A percentile compares a stretch with the other conserved stretches of the same genome.
These are phyloP conservation scores for Mortierella sp. DNA, from an alignment of 371 early-diverging fungal species.

Conservation along the genomic window DNA sequence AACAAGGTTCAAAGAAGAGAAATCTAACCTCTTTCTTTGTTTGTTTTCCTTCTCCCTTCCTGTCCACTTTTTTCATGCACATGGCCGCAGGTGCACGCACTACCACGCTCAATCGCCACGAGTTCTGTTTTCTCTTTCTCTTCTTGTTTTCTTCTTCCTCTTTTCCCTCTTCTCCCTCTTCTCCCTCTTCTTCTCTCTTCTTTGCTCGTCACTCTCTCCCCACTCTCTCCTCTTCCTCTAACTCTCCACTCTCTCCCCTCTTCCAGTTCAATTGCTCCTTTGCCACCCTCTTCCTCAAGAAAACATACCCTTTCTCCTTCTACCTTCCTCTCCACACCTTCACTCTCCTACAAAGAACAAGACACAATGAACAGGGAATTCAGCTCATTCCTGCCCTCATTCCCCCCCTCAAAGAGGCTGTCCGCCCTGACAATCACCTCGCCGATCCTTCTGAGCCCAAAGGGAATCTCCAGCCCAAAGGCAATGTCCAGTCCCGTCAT, in stretches of 20 bases:
- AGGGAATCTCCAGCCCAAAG: conserved; percentile 6
- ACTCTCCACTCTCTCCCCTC: conserved; percentile 7
- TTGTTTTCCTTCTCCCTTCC: not conserved
- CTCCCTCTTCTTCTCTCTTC: not conserved
- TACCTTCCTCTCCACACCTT: not conserved
- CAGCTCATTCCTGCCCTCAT: conserved; percentile 51
- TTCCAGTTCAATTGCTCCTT: not conserved
- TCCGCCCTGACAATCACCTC: conserved; percentile 49
- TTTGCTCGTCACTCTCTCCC: conserved; percentile 7
- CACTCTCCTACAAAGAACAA: not conserved
- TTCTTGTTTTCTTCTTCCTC: not conserved
- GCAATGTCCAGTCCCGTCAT: conserved; percentile 28
- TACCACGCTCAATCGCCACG: conserved; percentile 7
- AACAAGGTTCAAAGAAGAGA: not conserved
- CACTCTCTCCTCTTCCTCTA: not conserved
- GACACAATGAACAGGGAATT: conserved; percentile 33
- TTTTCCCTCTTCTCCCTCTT: not conserved
- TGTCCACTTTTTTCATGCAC: not conserved
- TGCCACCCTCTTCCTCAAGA: not conserved
- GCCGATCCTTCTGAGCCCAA: conserved; percentile 22
- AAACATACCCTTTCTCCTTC: not conserved
- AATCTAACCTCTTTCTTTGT: not conserved
- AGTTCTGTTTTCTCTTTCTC: conserved; percentile 6
- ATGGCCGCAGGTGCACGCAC: conserved; percentile 11
- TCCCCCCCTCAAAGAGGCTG: conserved; percentile 49